Evolutionary conservation across 805 yeast species (phyloP).

Genomic region (Zygosaccharomyces pseudorouxii): DNA sequence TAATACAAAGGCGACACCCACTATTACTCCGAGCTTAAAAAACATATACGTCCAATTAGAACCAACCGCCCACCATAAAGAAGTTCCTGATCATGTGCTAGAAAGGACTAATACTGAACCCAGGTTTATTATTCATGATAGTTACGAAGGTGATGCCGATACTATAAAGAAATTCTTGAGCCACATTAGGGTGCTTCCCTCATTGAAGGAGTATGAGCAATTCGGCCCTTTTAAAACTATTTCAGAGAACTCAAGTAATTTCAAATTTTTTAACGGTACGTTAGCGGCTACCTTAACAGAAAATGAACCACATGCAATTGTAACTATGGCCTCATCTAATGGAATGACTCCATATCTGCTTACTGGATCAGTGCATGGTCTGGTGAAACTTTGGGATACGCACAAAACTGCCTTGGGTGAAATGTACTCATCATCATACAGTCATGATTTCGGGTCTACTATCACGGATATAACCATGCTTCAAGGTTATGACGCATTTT

Average conservation of each 20-base stretch:
- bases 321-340: conserved; percentile 53
- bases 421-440: conserved; percentile 44
- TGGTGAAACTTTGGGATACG: conserved; percentile 74
- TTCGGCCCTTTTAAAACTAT: conserved; percentile 45
- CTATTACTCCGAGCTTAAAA: conserved; percentile 38
- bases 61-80: conserved; percentile 15
- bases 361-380: conserved; percentile 74
- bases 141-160: conserved; percentile 65
- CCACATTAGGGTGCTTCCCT: conserved; percentile 51
- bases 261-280: conserved; percentile 37
- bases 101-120: conserved; percentile 16
- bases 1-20: conserved; percentile 38
- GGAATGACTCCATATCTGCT: conserved; percentile 57
- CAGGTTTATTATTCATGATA: conserved; percentile 41
- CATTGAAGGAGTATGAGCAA: conserved; percentile 56
- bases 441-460: conserved; percentile 45
- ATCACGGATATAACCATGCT: conserved; percentile 50
- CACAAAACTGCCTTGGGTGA: conserved; percentile 58
- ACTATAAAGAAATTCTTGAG: conserved; percentile 55
- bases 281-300: conserved; percentile 63
- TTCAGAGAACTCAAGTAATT: conserved; percentile 17
- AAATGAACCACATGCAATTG: conserved; percentile 51
- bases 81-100: conserved; percentile 8
- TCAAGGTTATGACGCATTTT: conserved; percentile 52
- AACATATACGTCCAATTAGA: conserved; percentile 45